Evolutionary conservation across 2,329 filamentous ascomycete genomes (phyloP).

Genomic region (Talaromyces islandicus): DNA sequence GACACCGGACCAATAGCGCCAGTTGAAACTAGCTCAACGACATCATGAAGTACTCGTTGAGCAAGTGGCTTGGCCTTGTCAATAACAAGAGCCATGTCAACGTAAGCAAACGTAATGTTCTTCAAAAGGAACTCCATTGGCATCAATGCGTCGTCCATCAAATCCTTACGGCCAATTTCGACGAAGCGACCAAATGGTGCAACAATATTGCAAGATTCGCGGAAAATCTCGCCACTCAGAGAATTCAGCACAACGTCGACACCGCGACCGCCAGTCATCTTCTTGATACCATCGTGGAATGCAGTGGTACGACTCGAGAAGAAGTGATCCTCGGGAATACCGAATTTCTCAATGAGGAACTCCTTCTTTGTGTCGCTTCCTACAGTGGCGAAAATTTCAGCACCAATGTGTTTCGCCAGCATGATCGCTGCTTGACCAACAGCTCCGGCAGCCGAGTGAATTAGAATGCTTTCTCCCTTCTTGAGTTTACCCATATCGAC

Average conservation of each 20-base stretch:
- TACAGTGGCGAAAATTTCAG: neutral
- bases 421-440: slow-evolving; percentile 3
- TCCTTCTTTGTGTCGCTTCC: neutral
- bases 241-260: neutral
- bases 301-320: neutral
- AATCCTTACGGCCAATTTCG: neutral
- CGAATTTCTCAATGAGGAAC: neutral
- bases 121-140: neutral
- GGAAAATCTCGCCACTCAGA: neutral
- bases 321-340: neutral
- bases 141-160: neutral
- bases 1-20: too few relatives aligned
- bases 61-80: too few relatives aligned
- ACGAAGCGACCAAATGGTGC: neutral
- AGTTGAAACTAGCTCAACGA: too few relatives aligned
- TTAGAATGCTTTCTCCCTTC: slow-evolving; percentile 6
- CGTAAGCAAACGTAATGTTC: neutral
- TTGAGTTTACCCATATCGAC: too few relatives aligned
- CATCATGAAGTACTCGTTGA: too few relatives aligned
- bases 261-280: neutral
- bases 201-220: neutral
- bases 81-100: neutral
- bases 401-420: neutral
- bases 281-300: too few relatives aligned
- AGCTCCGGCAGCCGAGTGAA: slow-evolving; percentile 9